phyloP scores from a whole-genome alignment of 1,284 basidiomycete species.

The Trichosporon sp. region DNA sequence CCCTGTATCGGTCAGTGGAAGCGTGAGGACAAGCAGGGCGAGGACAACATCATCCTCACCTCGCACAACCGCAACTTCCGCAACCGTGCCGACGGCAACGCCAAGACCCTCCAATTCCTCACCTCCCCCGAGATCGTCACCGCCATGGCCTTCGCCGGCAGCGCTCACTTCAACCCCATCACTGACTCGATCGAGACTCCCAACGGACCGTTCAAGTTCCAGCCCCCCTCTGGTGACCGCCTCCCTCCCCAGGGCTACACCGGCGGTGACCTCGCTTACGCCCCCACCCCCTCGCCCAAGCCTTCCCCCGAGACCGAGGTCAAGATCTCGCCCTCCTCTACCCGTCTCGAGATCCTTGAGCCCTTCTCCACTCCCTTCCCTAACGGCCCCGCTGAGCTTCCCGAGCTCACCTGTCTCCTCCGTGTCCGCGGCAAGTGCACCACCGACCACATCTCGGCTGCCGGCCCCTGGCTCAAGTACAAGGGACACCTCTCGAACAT shows the following conservation, averaged over 20 bases:
- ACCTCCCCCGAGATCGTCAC: constrained; percentile 97
- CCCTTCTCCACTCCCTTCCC: constrained; percentile 83
- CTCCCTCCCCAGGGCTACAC: constrained; percentile 84
- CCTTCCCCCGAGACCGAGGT: constrained; percentile 79
- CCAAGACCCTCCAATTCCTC: constrained; percentile 84
- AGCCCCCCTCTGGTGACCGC: constrained; percentile 79
- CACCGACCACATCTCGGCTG: constrained; percentile 96
- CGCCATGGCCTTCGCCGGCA: constrained; percentile 94
- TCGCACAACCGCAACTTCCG: constrained; percentile 99
- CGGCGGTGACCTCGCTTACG: constrained; percentile 72
- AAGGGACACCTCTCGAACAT: constrained; percentile 92
- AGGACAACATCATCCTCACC: constrained; percentile 95
- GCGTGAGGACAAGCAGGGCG: constrained; percentile 80
- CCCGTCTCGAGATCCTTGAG: constrained; percentile 81
- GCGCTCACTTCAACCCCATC: constrained; percentile 88
- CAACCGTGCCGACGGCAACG: constrained; percentile 95
- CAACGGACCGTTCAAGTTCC: constrained; percentile 83
- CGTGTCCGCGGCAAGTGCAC: constrained; percentile 96
- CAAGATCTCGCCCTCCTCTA: constrained; percentile 75
- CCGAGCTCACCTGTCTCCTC: constrained; percentile 79
- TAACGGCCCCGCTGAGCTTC: constrained; percentile 70
- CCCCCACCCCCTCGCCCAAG: constrained; percentile 74
- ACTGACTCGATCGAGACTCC: constrained; percentile 77
- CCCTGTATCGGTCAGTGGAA: constrained; percentile 99
- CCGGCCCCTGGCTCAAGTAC: constrained; percentile 97